These are phyloP conservation scores for Tylopilus sp. DNA, from an alignment of 768 basidiomycete genomes.

Conservation along the genomic window DNA sequence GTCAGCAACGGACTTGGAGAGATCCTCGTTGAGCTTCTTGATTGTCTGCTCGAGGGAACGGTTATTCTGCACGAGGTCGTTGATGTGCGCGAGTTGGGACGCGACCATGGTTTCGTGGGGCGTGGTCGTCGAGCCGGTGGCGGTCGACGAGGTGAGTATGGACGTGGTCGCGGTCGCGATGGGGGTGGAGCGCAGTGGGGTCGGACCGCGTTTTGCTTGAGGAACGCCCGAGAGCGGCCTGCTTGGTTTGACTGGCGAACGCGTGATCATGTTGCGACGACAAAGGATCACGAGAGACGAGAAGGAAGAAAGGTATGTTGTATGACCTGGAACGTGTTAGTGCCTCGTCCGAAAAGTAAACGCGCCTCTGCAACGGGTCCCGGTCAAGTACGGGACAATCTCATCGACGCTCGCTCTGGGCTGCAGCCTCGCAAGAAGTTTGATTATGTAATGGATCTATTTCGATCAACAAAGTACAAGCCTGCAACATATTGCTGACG, in stretches of 20 bases:
- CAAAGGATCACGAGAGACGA: background rate
- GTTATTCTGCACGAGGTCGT: conserved; percentile 68
- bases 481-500: no score
- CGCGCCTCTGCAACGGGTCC: conserved; percentile 4
- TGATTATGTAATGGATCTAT: conserved; percentile 16
- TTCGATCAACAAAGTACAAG: conserved; percentile 1
- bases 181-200: conserved; percentile 20
- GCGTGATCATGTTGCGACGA: conserved; percentile 23
- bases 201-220: conserved; percentile 17
- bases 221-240: conserved; percentile 8
- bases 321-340: conserved; percentile 4
- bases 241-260: conserved; percentile 27
- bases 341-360: background rate
- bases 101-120: conserved; percentile 50
- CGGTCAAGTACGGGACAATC: conserved; percentile 1
- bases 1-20: conserved; percentile 34
- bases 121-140: conserved; percentile 29
- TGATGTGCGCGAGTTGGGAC: conserved; percentile 64
- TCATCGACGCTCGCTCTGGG: conserved; percentile 7
- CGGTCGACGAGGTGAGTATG: conserved; percentile 26
- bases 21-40: conserved; percentile 50
- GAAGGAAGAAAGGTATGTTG: background rate
- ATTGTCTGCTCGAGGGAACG: conserved; percentile 60
- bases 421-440: background rate
- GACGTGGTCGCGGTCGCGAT: conserved; percentile 22